Percentiles rank a stretch among this genome's conserved stretches.
phyloP scores from a whole-genome alignment of 345 rosid genomes.

The Lepidium africanum region DNA sequence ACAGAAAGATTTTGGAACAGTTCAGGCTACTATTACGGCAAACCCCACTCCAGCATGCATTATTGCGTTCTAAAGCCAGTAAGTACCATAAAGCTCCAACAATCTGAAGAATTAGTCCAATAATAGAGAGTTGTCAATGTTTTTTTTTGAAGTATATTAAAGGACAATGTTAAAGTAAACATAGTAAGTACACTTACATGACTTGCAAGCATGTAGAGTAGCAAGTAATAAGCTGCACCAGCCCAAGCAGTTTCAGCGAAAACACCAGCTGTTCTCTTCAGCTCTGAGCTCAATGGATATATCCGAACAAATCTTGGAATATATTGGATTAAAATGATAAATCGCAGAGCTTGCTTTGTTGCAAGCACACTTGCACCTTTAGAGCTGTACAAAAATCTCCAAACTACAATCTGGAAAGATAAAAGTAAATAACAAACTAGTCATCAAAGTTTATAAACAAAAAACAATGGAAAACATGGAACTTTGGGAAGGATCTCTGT shows the following conservation, averaged over 20 bases:
- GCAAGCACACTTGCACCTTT: conserved; percentile 64
- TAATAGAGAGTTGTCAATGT: neutral
- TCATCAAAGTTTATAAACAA: neutral
- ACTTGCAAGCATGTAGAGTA: conserved; percentile 95
- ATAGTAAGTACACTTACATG: conserved; percentile 54
- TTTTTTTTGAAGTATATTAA: neutral
- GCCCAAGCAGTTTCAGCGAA: conserved; percentile 98
- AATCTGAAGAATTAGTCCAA: conserved; percentile 42
- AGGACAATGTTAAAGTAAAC: neutral
- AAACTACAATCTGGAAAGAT: conserved; percentile 63
- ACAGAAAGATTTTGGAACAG: conserved; percentile 49
- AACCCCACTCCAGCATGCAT: conserved; percentile 62
- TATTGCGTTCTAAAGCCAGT: conserved; percentile 76
- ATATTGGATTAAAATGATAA: conserved; percentile 62
- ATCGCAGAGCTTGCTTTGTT: conserved; percentile 70
- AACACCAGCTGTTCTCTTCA: conserved; percentile 91
- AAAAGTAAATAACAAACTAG: neutral
- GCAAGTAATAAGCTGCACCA: conserved; percentile 93
- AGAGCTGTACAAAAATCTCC: conserved; percentile 71
- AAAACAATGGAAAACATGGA: conserved; percentile 2
- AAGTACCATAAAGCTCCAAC: conserved; percentile 96
- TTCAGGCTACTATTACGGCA: conserved; percentile 17
- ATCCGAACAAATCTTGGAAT: conserved; percentile 67
- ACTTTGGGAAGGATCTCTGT: neutral
- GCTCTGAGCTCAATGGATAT: conserved; percentile 69